Conservation (phyloP, 169 alveolate species). For the Fabrea salina region DNA sequence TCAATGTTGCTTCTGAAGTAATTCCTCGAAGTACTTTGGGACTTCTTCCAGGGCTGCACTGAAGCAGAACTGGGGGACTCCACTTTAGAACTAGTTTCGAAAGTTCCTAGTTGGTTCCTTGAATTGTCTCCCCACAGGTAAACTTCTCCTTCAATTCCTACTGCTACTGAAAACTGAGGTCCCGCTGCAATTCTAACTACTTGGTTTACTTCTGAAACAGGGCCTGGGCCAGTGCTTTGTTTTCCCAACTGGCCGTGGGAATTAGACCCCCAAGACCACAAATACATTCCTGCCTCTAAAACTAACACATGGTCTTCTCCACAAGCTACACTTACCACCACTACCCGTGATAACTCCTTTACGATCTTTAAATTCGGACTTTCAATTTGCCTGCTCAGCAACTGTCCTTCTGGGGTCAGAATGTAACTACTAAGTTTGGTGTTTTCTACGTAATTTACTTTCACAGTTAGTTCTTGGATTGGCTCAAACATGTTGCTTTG, state of each 20-base stretch:
- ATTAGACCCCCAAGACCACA: conserved; percentile 20
- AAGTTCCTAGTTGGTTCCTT: not conserved
- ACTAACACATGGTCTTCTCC: conserved; percentile 6
- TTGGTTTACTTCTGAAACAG: not conserved
- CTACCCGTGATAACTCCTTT: not conserved
- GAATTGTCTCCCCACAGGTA: conserved; percentile 20
- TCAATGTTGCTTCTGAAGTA: not conserved
- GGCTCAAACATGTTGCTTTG: too few relatives aligned
- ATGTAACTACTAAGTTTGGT: too few relatives aligned
- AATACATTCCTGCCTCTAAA: conserved; percentile 3
- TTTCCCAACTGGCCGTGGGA: not conserved
- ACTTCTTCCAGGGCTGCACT: not conserved
- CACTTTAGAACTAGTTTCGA: not conserved
- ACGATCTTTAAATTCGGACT: too few relatives aligned
- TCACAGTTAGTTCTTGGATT: too few relatives aligned
- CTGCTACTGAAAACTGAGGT: not conserved
- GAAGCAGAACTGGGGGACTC: not conserved
- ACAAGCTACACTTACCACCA: not conserved
- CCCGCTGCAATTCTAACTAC: conserved; percentile 25
- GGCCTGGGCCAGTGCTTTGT: not conserved
- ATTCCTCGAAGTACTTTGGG: not conserved
- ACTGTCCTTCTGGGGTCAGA: too few relatives aligned
- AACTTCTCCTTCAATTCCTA: not conserved
- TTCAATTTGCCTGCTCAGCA: too few relatives aligned
- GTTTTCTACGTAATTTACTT: too few relatives aligned